Conservation (phyloP, 2,329 filamentous ascomycete species). For the Botrytis hyacinthi region DNA sequence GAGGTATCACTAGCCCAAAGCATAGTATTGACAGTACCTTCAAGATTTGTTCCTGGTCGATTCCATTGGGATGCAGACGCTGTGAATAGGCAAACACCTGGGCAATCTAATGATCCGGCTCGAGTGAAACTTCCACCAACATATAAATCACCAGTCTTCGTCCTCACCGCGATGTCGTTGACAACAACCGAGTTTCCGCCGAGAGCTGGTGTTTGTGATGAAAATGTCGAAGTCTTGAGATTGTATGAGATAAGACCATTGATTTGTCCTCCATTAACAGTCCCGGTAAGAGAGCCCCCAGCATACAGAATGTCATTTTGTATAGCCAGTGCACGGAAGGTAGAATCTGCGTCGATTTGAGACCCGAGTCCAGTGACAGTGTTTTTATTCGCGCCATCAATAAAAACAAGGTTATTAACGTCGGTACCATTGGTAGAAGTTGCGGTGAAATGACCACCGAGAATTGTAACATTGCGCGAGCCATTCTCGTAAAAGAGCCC, state of each 20-base stretch:
- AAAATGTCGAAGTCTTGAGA: conserved; percentile 61
- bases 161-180: conserved; percentile 71
- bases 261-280: conserved; percentile 58
- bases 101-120: conserved; percentile 80
- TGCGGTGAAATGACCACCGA: conserved; percentile 83
- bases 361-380: conserved; percentile 67
- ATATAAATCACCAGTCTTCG: conserved; percentile 71
- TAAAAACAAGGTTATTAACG: conserved; percentile 77
- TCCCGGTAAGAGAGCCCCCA: conserved; percentile 76
- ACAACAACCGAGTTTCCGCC: conserved; percentile 69
- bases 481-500: conserved; percentile 74
- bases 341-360: conserved; percentile 68
- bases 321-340: conserved; percentile 69
- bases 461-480: conserved; percentile 75
- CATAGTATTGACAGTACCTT: conserved; percentile 68
- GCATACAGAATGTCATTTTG: conserved; percentile 71
- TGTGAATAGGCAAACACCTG: conserved; percentile 77
- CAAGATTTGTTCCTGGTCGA: conserved; percentile 69
- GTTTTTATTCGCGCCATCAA: conserved; percentile 71
- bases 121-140: conserved; percentile 82
- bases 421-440: conserved; percentile 64
- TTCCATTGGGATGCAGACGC: conserved; percentile 72
- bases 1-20: conserved; percentile 72
- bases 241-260: conserved; percentile 80
- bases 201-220: conserved; percentile 72